Base-by-base conservation (phyloP, 2,329 filamentous ascomycete species). In the Aspergillus sp. region DNA sequence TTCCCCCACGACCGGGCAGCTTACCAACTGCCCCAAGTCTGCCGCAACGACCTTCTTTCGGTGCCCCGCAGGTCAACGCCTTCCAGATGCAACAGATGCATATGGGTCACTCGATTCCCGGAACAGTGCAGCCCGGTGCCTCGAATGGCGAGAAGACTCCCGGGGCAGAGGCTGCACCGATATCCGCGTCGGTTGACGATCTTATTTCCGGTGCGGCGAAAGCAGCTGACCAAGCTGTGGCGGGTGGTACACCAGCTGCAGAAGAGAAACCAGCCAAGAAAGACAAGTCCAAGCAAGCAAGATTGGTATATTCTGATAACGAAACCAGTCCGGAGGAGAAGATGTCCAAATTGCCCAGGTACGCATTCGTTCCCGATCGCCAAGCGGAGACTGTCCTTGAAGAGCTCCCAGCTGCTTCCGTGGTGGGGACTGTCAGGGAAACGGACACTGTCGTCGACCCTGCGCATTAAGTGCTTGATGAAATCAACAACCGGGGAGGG, bases 281-380 rank as follows among this genome's bases (percentile, higher is more conserved):
- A 54, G 79, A 82, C 61, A 84, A 82, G 60, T 73, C 76, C 59
- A 85, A 83, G 62, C 74, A 75, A 44, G 78, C 71, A 55, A 73
- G 80, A 63, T 83, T 95, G 78, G 75, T 95, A 28, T 95, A 93
- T 70, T 83, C 83, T 49, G 88, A 94, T 61, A 82, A 85, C 40
- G 83, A 86, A 46, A 72, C 83, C 59, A 93, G 87, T 58, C 87
- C 89, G 2, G 90, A 96, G 71, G 90, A 95, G 76, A 88, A 84
- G 69, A 90, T 95, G 87, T 85, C 88, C 27, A 70, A 73, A 61
- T 72, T 93, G 71, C 75, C 86, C 48, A 83, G 82, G 67, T 95
- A 94, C 72, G 82, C 83, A 57, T 86, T 80, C 65, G 72, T 73
- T 59, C 78, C 77, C 57, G 65, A 70, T 53, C 61, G 57, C 43